These are phyloP conservation scores for Aspergillus terreus DNA, from an alignment of 2,329 filamentous ascomycete genomes.

Conservation along the genomic window DNA sequence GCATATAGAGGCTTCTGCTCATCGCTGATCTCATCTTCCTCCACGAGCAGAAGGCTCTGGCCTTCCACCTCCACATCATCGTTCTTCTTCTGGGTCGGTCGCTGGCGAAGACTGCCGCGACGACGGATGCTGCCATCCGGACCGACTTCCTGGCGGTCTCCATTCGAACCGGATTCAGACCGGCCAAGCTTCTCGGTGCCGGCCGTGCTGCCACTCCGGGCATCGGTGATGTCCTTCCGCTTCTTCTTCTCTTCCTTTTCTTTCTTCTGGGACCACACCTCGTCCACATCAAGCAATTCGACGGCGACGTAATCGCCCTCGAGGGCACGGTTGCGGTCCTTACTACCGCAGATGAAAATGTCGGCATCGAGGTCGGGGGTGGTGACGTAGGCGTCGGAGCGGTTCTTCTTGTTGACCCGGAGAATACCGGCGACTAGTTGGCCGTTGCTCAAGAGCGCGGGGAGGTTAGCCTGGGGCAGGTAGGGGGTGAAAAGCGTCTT, in stretches of 20 bases:
- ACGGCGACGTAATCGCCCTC: slow-evolving; percentile 95
- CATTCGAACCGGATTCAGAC: slow-evolving; percentile 57
- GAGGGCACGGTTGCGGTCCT: slow-evolving; percentile 93
- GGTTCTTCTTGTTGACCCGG: slow-evolving; percentile 99
- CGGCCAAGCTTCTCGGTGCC: slow-evolving; percentile 60
- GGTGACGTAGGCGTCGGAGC: slow-evolving; percentile 95
- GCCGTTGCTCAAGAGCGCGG: slow-evolving; percentile 83
- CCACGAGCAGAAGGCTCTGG: slow-evolving; percentile 91
- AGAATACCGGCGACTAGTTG: slow-evolving; percentile 95
- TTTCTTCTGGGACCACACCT: slow-evolving; percentile 97
- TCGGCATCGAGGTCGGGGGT: slow-evolving; percentile 93
- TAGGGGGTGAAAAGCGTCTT: slow-evolving; percentile 99
- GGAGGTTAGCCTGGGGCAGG: slow-evolving; percentile 87
- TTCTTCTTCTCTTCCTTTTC: slow-evolving; percentile 99
- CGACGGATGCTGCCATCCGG: slow-evolving; percentile 83
- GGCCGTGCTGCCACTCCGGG: slow-evolving; percentile 71
- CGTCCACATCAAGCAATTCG: slow-evolving; percentile 94
- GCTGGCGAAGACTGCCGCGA: slow-evolving; percentile 90
- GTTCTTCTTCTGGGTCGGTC: slow-evolving; percentile 99
- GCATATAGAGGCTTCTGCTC: slow-evolving; percentile 97
- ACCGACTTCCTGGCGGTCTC: slow-evolving; percentile 58
- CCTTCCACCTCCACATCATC: slow-evolving; percentile 98
- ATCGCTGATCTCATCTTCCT: slow-evolving; percentile 98
- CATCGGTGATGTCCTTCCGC: slow-evolving; percentile 96
- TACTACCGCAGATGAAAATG: slow-evolving; percentile 99